phyloP scores from a whole-genome alignment of 2,329 filamentous ascomycete species.

The Blastomyces gilchristii region DNA sequence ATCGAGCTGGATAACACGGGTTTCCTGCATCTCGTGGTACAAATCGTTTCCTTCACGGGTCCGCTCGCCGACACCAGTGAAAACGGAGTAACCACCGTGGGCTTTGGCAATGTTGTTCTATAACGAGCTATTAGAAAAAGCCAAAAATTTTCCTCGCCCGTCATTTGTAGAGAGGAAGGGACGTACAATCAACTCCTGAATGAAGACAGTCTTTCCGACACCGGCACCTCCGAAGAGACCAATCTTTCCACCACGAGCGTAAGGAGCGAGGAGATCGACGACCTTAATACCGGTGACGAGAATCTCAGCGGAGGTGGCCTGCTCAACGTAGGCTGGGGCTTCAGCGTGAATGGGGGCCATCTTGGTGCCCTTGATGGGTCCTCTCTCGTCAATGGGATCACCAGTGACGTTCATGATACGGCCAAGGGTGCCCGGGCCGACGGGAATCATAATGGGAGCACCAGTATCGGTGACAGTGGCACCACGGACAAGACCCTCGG shows the following conservation, averaged over 20 bases:
- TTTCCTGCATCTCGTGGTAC: constrained; percentile 99
- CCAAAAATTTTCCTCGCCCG: constrained; percentile 4
- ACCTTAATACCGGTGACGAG: constrained; percentile 99
- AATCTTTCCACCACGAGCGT: constrained; percentile 99
- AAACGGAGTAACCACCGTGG: constrained; percentile 99
- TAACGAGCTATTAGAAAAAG: constrained; percentile 10
- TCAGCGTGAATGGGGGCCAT: constrained; percentile 86
- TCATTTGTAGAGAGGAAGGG: constrained; percentile 10
- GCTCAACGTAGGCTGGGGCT: constrained; percentile 81
- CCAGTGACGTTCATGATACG: constrained; percentile 99
- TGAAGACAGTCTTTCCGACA: constrained; percentile 99
- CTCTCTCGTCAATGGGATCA: constrained; percentile 99
- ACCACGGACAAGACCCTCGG: constrained; percentile 97
- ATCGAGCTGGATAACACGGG: constrained; percentile 96
- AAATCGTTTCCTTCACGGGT: constrained; percentile 99
- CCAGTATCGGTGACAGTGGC: constrained; percentile 77
- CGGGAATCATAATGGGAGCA: constrained; percentile 89
- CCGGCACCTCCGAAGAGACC: constrained; percentile 99
- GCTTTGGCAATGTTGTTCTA: constrained; percentile 99
- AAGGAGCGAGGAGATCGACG: constrained; percentile 95
- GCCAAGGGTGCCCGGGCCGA: constrained; percentile 84
- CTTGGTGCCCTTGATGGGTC: constrained; percentile 90
- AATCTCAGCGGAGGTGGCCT: constrained; percentile 93
- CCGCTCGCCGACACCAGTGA: constrained; percentile 99
- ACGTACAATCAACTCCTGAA: constrained; percentile 92